phyloP scores from a whole-genome alignment of 306 rosid genomes.

The Trifolium repens region DNA sequence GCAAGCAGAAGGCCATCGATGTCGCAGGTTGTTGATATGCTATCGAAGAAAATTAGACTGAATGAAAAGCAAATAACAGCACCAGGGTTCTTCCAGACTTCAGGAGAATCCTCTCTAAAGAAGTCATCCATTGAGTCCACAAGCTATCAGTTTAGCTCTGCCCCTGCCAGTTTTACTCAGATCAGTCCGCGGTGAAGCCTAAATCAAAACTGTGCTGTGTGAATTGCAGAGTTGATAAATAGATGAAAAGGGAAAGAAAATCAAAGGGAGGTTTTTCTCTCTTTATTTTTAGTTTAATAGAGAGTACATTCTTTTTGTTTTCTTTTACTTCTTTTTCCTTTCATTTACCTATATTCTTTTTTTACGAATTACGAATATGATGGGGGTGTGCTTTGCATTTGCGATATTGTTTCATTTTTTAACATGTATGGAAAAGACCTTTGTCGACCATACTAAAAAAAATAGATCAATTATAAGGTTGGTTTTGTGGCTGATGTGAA shows the following conservation, averaged over 20 bases:
- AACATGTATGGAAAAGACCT: neutral
- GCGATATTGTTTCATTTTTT: neutral
- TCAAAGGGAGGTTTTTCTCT: constrained; percentile 1
- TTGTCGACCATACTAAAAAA: neutral
- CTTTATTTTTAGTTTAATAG: neutral
- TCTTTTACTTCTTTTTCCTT: neutral
- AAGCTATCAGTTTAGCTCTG: constrained; percentile 59
- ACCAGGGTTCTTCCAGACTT: constrained; percentile 75
- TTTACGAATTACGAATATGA: neutral
- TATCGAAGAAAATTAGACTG: constrained; percentile 66
- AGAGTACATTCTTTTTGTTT: neutral
- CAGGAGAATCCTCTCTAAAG: constrained; percentile 58
- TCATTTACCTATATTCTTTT: constrained; percentile 6
- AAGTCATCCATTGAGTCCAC: constrained; percentile 48
- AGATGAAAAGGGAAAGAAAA: neutral
- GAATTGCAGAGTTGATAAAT: constrained; percentile 23
- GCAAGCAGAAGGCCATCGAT: constrained; percentile 81
- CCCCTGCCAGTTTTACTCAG: constrained; percentile 59
- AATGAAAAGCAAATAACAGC: constrained; percentile 81
- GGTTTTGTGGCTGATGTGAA: no score
- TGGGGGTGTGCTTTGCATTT: neutral
- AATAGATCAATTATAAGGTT: neutral
- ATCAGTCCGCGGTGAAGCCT: constrained; percentile 69
- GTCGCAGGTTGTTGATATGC: constrained; percentile 86
- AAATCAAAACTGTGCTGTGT: constrained; percentile 20